Conservation (phyloP, 208 protist species). For the Trypanosoma avium region DNA sequence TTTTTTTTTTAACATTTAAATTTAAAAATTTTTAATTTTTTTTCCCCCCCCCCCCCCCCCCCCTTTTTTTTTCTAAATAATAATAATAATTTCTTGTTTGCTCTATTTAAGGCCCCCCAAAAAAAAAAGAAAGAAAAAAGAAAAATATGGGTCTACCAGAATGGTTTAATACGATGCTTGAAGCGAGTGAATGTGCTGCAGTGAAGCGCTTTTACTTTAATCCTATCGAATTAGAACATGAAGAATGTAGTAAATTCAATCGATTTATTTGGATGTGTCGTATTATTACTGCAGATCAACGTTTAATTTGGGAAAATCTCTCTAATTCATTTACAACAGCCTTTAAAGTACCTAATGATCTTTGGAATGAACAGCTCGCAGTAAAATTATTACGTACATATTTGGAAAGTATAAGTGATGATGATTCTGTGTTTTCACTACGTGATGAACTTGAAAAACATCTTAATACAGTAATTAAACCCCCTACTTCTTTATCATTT, state of each 20-base stretch:
- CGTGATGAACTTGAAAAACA: conserved; percentile 37
- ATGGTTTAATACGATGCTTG: conserved; percentile 48
- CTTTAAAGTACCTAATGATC: conserved; percentile 40
- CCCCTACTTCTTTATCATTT: conserved; percentile 12
- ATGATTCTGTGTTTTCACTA: conserved; percentile 2
- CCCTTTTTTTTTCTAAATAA: conserved; percentile 9
- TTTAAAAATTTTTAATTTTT: too few relatives aligned
- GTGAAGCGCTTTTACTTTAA: conserved; percentile 64
- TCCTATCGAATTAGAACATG: neutral
- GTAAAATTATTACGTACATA: conserved; percentile 67
- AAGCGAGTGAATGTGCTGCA: conserved; percentile 43
- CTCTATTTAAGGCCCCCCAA: neutral
- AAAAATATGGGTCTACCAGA: conserved; percentile 19
- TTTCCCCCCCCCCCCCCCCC: too few relatives aligned
- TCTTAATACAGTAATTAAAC: conserved; percentile 43
- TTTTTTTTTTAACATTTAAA: too few relatives aligned
- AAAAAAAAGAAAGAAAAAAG: neutral
- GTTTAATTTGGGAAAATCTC: conserved; percentile 76
- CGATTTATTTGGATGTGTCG: conserved; percentile 40
- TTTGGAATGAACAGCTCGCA: conserved; percentile 85
- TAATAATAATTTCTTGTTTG: conserved; percentile 9
- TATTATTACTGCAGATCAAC: conserved; percentile 63
- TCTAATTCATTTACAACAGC: conserved; percentile 28
- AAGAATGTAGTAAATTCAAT: conserved; percentile 10
- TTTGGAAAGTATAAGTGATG: conserved; percentile 19